Conservation (phyloP, 345 rosid species). For the Euphorbia tirucalli region DNA sequence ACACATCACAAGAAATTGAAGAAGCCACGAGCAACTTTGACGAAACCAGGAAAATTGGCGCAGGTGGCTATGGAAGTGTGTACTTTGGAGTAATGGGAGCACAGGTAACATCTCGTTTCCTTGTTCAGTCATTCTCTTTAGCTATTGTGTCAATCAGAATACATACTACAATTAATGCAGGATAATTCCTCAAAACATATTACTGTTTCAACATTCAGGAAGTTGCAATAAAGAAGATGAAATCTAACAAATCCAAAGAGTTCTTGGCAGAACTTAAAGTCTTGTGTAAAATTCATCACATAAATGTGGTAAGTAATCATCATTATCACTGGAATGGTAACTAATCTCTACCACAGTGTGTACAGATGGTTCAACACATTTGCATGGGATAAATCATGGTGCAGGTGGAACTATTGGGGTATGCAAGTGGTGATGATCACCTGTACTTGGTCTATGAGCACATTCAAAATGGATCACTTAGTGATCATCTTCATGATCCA, state of each 20-base stretch:
- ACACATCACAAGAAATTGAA: slow-evolving; percentile 45
- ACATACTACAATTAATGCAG: not conserved
- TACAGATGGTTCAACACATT: not conserved
- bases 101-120: slow-evolving; percentile 27
- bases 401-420: slow-evolving; percentile 66
- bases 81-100: slow-evolving; percentile 46
- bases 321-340: not conserved
- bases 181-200: not conserved
- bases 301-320: slow-evolving; percentile 49
- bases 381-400: not conserved
- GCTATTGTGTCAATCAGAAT: not conserved
- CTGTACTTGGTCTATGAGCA: slow-evolving; percentile 63
- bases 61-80: slow-evolving; percentile 58
- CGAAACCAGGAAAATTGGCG: slow-evolving; percentile 48
- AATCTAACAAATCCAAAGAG: slow-evolving; percentile 62
- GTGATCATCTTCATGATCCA: slow-evolving; percentile 66
- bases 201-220: slow-evolving; percentile 35
- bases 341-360: not conserved
- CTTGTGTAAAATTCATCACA: slow-evolving; percentile 63
- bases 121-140: not conserved
- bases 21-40: slow-evolving; percentile 54
- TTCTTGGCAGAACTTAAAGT: slow-evolving; percentile 71
- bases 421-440: slow-evolving; percentile 60
- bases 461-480: slow-evolving; percentile 52
- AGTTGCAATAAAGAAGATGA: slow-evolving; percentile 71